Evolutionary conservation across 2,329 filamentous ascomycete species (phyloP).

Genomic region (Aspergillus sp.): DNA sequence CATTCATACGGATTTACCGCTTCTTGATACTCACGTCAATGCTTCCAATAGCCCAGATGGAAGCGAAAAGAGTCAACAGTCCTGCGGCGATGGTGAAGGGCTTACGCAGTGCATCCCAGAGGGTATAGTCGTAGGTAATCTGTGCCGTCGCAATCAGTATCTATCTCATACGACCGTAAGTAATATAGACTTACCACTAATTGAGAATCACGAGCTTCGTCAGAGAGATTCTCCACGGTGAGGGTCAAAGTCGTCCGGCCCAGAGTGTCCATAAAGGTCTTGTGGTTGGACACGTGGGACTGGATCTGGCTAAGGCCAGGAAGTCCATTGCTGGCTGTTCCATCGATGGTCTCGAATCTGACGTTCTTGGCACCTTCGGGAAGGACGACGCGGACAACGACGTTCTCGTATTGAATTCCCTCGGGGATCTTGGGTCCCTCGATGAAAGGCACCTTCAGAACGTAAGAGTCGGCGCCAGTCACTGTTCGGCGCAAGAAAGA

Average conservation of each 20-base stretch:
- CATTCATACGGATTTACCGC: constrained; percentile 33
- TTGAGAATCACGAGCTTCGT: constrained; percentile 80
- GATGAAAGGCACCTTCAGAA: constrained; percentile 86
- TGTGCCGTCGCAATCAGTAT: constrained; percentile 16
- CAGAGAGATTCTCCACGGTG: constrained; percentile 79
- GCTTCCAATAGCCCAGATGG: constrained; percentile 69
- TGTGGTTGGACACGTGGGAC: constrained; percentile 61
- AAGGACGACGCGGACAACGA: constrained; percentile 76
- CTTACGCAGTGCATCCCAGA: constrained; percentile 73
- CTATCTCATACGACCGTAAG: neutral
- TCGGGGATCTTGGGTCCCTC: constrained; percentile 85
- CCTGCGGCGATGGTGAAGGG: constrained; percentile 76
- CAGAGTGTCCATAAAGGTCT: constrained; percentile 89
- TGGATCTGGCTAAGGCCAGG: constrained; percentile 55
- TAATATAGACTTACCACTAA: constrained; percentile 53
- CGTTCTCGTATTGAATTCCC: constrained; percentile 78
- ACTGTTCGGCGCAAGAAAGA: constrained; percentile 64
- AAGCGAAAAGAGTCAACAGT: constrained; percentile 67
- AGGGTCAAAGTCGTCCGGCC: constrained; percentile 80
- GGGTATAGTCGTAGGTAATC: constrained; percentile 80
- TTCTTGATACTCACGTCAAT: constrained; percentile 76
- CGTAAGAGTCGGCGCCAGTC: constrained; percentile 63
- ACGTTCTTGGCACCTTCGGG: constrained; percentile 76
- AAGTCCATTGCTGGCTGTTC: constrained; percentile 59
- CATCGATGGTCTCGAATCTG: constrained; percentile 67